Percentiles rank a stretch among this genome's conserved stretches.
Evolutionary conservation across 192 early-diverging fungal genomes (phyloP).

Genomic region (Cladochytrium replicatum): DNA sequence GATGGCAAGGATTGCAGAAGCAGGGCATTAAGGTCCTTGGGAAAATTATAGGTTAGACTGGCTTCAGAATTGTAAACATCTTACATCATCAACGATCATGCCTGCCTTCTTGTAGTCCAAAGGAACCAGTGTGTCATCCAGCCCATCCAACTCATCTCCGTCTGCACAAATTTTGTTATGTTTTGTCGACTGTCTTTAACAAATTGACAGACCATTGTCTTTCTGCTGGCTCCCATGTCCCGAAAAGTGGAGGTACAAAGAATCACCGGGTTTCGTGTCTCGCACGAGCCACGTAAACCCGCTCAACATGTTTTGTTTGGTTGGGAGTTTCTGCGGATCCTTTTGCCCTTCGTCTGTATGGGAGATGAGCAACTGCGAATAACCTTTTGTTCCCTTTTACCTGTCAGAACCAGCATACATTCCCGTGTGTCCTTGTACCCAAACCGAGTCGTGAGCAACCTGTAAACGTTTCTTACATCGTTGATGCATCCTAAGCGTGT

Average conservation of each 20-base stretch:
- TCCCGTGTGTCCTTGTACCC: not conserved
- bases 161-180: too few relatives aligned
- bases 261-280: slow-evolving; percentile 48
- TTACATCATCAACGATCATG: slow-evolving; percentile 39
- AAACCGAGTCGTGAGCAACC: not conserved
- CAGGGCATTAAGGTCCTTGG: slow-evolving; percentile 37
- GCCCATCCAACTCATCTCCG: too few relatives aligned
- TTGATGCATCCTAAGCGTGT: not conserved
- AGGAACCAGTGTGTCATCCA: slow-evolving; percentile 42
- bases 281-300: slow-evolving; percentile 51
- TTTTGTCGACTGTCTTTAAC: not conserved
- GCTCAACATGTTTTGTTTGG: slow-evolving; percentile 44
- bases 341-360: not conserved
- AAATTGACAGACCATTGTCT: slow-evolving; percentile 10
- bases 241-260: slow-evolving; percentile 58
- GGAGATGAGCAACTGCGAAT: too few relatives aligned
- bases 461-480: not conserved
- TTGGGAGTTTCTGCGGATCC: slow-evolving; percentile 14
- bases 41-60: not conserved
- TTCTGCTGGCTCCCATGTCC: slow-evolving; percentile 39
- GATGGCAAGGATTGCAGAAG: slow-evolving; percentile 46
- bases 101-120: slow-evolving; percentile 49
- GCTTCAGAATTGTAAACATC: not conserved
- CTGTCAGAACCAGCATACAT: not conserved
- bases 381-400: too few relatives aligned